Evolutionary conservation across 331 rosid species (phyloP).

Genomic region (Phaseolus coccineus): DNA sequence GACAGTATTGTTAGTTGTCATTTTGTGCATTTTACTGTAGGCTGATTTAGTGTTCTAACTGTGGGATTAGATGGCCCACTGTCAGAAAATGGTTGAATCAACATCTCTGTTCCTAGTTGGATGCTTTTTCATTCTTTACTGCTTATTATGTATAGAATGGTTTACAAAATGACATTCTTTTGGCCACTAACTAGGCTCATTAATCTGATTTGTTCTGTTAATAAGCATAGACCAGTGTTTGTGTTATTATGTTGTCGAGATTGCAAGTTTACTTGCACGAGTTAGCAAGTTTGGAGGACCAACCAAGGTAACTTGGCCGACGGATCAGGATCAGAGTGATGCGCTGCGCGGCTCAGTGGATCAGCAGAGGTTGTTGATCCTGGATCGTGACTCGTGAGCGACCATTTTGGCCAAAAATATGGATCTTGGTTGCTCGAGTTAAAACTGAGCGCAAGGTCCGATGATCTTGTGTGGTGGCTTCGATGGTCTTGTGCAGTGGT

Average conservation of each 20-base stretch:
- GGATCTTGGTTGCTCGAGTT: too few species aligned
- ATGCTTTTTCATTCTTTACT: slow-evolving; percentile 15
- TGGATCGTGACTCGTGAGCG: too few species aligned
- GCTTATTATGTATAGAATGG: slow-evolving; percentile 1
- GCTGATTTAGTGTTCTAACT: slow-evolving; percentile 4
- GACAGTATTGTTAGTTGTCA: neutral
- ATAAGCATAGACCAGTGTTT: neutral
- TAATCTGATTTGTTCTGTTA: slow-evolving; percentile 7
- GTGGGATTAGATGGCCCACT: slow-evolving; percentile 16
- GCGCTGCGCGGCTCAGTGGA: too few species aligned
- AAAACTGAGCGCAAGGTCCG: too few species aligned
- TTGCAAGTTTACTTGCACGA: too few species aligned
- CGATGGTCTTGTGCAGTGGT: too few species aligned
- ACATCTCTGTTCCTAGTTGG: slow-evolving; percentile 27
- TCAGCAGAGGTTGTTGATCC: too few species aligned
- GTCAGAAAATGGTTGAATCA: slow-evolving; percentile 29
- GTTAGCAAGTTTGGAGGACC: too few species aligned
- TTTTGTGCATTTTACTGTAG: neutral
- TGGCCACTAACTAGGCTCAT: slow-evolving; percentile 17
- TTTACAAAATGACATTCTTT: neutral
- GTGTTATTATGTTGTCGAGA: neutral
- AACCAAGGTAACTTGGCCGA: too few species aligned
- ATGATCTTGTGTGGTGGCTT: too few species aligned
- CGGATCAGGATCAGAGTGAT: too few species aligned
- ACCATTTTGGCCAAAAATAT: too few species aligned